Base-by-base conservation (phyloP, 2,329 filamentous ascomycete genomes). In the Colletotrichum sp. region DNA sequence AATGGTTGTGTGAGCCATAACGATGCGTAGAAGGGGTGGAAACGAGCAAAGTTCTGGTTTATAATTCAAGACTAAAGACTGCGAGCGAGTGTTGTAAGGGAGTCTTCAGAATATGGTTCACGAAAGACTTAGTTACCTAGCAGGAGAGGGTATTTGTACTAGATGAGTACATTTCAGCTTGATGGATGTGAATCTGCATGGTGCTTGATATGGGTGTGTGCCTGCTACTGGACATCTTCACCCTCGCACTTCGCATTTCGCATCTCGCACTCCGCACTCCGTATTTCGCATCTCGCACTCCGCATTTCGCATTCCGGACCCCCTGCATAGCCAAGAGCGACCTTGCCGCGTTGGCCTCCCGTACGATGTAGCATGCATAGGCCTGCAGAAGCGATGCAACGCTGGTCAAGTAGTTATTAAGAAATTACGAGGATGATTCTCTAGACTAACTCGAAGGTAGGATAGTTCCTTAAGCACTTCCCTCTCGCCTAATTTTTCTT, bases 41-140 rank as follows among this genome's bases (percentile, higher is more conserved):
- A 48, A 48, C 18, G 38, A 21, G 12, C 18, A 48, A 48, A 48
- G 18, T 48, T 48, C 9, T 4, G 18, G 18, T n/a, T n/a, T 48
- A 1, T 4, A n/a, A 48, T 48, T 12, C 3, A 0, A 48, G 0
- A 21, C 38, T n/a, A n/a, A 48, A 12, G 18, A 1, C 1, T 48
- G 38, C 9, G 5, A 48, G 38, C 18, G 18, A n/a, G 38, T n/a
- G 18, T n/a, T 48, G 5, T 4, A 48, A 48, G 38, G 18, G 38
- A 48, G 1, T 43, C 38, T 48, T 21, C 18, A n/a, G 9, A n/a
- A 6, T n/a, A 48, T 12, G 9, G 10, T 48, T 48, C n/a, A 48
- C 5, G 38, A 48, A n/a, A 48, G 9, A 48, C 9, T 12, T 1
- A 12, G 7, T 48, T 48, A 6, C 18, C 9, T 4, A 48, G 18